Percentiles rank a stretch among this genome's conserved stretches.
These are phyloP conservation scores for Septoria petroselini DNA, from an alignment of 2,329 filamentous ascomycete genomes.

Conservation along the genomic window DNA sequence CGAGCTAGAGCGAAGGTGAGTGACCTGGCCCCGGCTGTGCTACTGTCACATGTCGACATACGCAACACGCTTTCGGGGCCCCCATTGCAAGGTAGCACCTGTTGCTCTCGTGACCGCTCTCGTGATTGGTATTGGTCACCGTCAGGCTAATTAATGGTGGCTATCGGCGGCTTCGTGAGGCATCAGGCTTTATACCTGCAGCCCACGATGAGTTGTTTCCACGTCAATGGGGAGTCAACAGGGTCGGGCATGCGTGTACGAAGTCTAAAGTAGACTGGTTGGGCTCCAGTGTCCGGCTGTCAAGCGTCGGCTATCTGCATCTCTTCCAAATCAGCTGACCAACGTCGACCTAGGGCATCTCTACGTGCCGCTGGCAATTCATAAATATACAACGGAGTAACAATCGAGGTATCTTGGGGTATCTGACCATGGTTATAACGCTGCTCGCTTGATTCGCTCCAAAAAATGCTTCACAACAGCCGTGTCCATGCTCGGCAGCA, in stretches of 20 bases:
- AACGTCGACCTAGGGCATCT: background rate
- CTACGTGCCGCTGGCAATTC: background rate
- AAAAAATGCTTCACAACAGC: slow-evolving; percentile 1
- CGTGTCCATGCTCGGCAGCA: background rate
- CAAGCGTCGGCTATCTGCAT: background rate
- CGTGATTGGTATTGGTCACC: too few species aligned
- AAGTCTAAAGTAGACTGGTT: slow-evolving; percentile 2
- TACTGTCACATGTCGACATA: too few species aligned
- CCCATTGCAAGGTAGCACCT: too few species aligned
- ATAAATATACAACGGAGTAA: background rate
- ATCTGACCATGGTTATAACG: slow-evolving; percentile 1
- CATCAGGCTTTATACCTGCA: too few species aligned
- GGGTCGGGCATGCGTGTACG: background rate
- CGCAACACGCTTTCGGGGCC: too few species aligned
- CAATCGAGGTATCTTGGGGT: slow-evolving; percentile 11
- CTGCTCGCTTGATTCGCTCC: background rate
- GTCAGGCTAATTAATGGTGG: too few species aligned
- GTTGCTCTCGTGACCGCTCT: too few species aligned
- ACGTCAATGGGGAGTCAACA: background rate
- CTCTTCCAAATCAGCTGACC: background rate
- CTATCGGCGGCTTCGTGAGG: too few species aligned
- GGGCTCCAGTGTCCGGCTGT: background rate
- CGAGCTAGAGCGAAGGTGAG: too few species aligned
- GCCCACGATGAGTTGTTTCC: background rate
- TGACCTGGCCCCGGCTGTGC: too few species aligned